Conservation (phyloP, 2,329 filamentous ascomycete species). For the Alternaria sp. region DNA sequence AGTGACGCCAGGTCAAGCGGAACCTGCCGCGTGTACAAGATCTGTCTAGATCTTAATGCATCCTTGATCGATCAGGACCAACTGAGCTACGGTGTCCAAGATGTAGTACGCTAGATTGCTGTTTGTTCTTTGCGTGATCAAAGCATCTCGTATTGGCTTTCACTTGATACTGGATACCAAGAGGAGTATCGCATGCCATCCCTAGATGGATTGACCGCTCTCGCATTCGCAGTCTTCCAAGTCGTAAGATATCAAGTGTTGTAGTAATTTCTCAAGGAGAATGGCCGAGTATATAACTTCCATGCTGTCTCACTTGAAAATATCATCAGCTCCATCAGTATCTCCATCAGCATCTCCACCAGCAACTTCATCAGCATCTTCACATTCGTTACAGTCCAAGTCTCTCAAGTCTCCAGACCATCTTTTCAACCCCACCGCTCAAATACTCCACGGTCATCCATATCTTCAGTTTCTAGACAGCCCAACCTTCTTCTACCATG, state of each 20-base stretch:
- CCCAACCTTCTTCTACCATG: not conserved
- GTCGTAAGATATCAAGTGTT: not conserved
- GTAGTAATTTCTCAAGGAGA: not conserved
- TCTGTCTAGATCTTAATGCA: not conserved
- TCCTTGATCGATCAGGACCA: too few relatives aligned
- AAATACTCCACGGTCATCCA: not conserved
- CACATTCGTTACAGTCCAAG: not conserved
- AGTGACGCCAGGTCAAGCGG: not conserved
- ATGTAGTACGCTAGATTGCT: not conserved
- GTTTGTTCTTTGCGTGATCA: not conserved
- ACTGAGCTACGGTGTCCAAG: not conserved
- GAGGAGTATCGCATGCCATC: not conserved
- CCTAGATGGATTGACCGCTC: not conserved
- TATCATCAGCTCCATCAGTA: not conserved
- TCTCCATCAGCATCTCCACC: not conserved
- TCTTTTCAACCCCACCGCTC: not conserved
- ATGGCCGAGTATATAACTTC: not conserved
- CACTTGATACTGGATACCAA: not conserved
- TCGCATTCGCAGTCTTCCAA: accelerated
- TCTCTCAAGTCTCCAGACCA: too few relatives aligned
- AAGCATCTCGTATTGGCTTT: not conserved
- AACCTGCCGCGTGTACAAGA: too few relatives aligned
- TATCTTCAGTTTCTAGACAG: not conserved
- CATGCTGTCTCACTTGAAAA: not conserved
- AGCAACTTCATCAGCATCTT: not conserved